A percentile compares a stretch with the other conserved stretches of the same genome.
Conservation (phyloP, 2,329 filamentous ascomycete species). For the Fusarium oxysporum region DNA sequence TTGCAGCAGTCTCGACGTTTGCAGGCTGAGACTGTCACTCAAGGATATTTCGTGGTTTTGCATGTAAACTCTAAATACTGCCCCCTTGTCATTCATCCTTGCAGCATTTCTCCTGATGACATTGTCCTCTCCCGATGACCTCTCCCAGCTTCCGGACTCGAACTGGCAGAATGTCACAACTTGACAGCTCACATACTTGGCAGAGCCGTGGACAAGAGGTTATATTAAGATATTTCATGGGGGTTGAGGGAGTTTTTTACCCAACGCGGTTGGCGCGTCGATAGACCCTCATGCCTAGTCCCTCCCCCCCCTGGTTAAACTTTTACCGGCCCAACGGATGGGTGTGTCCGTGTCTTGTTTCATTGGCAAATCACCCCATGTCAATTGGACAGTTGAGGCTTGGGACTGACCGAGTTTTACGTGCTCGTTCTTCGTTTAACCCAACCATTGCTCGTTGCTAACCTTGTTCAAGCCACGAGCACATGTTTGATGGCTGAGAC, state of each 20-base stretch:
- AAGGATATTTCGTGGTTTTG: neutral
- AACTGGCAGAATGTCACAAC: neutral
- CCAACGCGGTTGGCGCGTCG: slow-evolving; percentile 6
- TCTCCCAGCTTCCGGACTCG: neutral
- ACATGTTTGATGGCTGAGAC: neutral
- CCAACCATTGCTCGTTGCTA: neutral
- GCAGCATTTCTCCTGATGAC: neutral
- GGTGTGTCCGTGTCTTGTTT: neutral
- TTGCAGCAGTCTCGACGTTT: neutral
- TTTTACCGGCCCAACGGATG: slow-evolving; percentile 10
- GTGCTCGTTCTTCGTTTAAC: neutral
- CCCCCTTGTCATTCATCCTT: neutral
- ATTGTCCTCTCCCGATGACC: neutral
- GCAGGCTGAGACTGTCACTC: neutral
- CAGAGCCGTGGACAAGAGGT: neutral
- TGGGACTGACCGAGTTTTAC: neutral
- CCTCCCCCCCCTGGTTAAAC: neutral
- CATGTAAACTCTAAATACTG: slow-evolving; percentile 18
- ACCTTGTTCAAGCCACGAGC: neutral
- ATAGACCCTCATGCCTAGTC: neutral
- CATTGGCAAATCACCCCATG: neutral
- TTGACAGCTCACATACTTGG: slow-evolving; percentile 4
- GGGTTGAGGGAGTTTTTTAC: neutral
- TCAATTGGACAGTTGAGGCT: neutral
- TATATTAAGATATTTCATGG: neutral